Base-by-base conservation (phyloP, 73 alveolate species). In the Loxodes magnus region DNA sequence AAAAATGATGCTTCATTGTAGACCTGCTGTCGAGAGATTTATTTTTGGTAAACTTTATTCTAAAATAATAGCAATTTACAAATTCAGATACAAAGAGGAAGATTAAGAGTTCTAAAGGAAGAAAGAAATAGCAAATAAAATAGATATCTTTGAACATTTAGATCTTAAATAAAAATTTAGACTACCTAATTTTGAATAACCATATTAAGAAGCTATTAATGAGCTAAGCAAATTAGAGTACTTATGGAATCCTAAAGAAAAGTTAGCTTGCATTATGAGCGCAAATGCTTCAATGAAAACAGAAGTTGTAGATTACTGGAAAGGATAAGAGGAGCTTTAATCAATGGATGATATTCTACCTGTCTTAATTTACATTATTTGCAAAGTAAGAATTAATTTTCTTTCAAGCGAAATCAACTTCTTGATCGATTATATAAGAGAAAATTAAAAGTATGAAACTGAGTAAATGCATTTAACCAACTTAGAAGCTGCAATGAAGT, bases 21-120 rank as follows among this genome's bases (percentile, higher is more conserved):
- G 82, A 35, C 64, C 82, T n/a, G 69, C 75, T 9, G 76, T 69
- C 3, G 91, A 77, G 56, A 77, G 71, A 30, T 70, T 52, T 42
- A 28, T 77, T 1, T 77, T 60, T 57, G 26, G 54, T 7, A 77
- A 76, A 68, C 64, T 77, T 7, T 70, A 63, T 55, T 58, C 43
- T 27, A 70, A 44, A 35, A 21, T 77, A 0, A 63, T 77, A 33
- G 66, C 67, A 1, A 63, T 70, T 71, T 77, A 77, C 38, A 53
- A 57, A 19, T 9, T 20, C 5, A 77, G 64, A 37, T 48, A 64
- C 35, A 63, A 69, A 39, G 66, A 35, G 9, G 64, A 39, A 7
- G 91, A 77, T 22, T 24, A 27, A 15, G 10, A 36, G 25, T 77
- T 77, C 34, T 29, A 39, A 20, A 74, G 34, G 17, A 46, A 46